These are phyloP conservation scores for Dalechampia spathulata DNA, from an alignment of 441 rosid genomes.

Conservation along the genomic window DNA sequence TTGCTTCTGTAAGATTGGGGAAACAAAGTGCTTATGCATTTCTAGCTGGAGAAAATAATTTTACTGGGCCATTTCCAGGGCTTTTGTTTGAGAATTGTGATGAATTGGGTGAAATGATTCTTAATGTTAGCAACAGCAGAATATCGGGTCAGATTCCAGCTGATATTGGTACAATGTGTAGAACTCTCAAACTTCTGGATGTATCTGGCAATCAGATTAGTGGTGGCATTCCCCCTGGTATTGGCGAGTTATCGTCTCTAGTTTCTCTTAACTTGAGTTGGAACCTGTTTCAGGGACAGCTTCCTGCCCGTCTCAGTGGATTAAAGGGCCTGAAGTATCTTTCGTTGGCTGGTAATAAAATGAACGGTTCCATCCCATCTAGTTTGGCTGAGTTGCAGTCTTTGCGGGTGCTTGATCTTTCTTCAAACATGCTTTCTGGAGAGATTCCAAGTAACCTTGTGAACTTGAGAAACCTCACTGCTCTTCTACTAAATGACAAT, in stretches of 20 bases:
- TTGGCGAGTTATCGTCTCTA: slow-evolving; percentile 36
- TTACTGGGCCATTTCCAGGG: slow-evolving; percentile 45
- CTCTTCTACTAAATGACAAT: slow-evolving; percentile 51
- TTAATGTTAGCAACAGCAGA: slow-evolving; percentile 49
- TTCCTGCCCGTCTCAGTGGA: slow-evolving; percentile 33
- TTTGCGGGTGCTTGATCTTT: slow-evolving; percentile 44
- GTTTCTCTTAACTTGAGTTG: slow-evolving; percentile 41
- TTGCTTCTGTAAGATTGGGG: slow-evolving; percentile 31
- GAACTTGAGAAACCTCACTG: slow-evolving; percentile 38
- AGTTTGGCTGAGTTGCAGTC: slow-evolving; percentile 33
- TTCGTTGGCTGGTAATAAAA: slow-evolving; percentile 48
- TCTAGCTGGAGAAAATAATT: slow-evolving; percentile 43
- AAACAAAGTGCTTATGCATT: slow-evolving; percentile 36
- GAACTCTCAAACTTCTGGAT: slow-evolving; percentile 40
- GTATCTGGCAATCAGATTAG: slow-evolving; percentile 44
- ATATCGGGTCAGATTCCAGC: slow-evolving; percentile 40
- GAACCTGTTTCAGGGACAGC: slow-evolving; percentile 45
- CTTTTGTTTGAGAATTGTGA: slow-evolving; percentile 36
- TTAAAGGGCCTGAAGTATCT: slow-evolving; percentile 33
- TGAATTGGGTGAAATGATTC: slow-evolving; percentile 29
- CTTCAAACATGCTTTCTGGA: slow-evolving; percentile 48
- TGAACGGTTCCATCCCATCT: slow-evolving; percentile 40
- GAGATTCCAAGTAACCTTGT: slow-evolving; percentile 41
- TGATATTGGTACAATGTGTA: slow-evolving; percentile 35
- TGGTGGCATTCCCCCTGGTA: slow-evolving; percentile 34